Conservation (phyloP, 2,329 filamentous ascomycete genomes). For the Ascochyta rabiei region DNA sequence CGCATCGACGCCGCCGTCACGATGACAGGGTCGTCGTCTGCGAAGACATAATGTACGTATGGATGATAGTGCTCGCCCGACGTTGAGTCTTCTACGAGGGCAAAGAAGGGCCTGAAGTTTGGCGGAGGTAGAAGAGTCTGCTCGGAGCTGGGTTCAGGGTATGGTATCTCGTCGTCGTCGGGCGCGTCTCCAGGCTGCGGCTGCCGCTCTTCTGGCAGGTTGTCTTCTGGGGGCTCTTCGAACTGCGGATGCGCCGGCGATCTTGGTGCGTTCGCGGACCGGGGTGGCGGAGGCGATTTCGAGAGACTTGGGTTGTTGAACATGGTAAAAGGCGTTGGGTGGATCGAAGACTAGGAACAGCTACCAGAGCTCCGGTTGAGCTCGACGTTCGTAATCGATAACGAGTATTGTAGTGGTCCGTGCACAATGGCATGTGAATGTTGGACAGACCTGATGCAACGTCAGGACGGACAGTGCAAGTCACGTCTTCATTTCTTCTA, state of each 20-base stretch:
- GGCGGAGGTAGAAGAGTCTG: slow-evolving; percentile 49
- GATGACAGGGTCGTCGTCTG: slow-evolving; percentile 83
- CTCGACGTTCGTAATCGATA: slow-evolving; percentile 28
- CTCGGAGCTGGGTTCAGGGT: slow-evolving; percentile 42
- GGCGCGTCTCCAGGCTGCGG: slow-evolving; percentile 29
- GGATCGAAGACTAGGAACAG: slow-evolving; percentile 24
- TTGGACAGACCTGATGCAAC: neutral
- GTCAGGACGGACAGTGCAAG: neutral
- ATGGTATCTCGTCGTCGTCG: slow-evolving; percentile 41
- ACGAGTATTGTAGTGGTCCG: slow-evolving; percentile 19
- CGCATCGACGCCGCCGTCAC: slow-evolving; percentile 70
- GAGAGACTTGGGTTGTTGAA: slow-evolving; percentile 31
- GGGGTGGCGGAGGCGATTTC: slow-evolving; percentile 24
- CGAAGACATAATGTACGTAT: slow-evolving; percentile 88
- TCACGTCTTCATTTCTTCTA: neutral
- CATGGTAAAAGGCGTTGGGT: slow-evolving; percentile 32
- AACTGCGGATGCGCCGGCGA: slow-evolving; percentile 32
- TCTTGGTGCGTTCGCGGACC: slow-evolving; percentile 31
- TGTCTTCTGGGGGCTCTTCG: slow-evolving; percentile 32
- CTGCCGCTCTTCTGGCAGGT: slow-evolving; percentile 21
- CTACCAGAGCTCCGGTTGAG: slow-evolving; percentile 31
- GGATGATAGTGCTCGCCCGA: slow-evolving; percentile 80
- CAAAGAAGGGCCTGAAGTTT: slow-evolving; percentile 81
- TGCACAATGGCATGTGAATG: slow-evolving; percentile 26
- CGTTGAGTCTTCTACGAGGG: slow-evolving; percentile 77